Conservation (phyloP, 805 yeast species). For the Saitoella complicata region DNA sequence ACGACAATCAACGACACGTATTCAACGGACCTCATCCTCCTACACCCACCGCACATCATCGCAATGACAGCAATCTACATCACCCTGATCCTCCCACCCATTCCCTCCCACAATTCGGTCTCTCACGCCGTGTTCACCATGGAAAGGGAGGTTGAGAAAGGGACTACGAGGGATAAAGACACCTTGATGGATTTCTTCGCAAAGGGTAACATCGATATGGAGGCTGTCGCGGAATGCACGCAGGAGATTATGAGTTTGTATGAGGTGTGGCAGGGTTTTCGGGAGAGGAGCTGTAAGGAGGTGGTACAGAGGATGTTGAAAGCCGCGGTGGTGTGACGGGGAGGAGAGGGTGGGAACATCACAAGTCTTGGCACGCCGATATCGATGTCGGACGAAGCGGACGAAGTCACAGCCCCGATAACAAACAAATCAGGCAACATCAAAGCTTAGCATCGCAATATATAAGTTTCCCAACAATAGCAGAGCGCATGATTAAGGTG, state of each 20-base stretch:
- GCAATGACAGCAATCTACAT: constrained; percentile 61
- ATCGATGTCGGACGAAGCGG: no score
- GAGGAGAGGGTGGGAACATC: no score
- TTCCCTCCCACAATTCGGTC: constrained; percentile 2
- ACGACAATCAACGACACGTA: constrained; percentile 77
- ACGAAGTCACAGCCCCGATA: no score
- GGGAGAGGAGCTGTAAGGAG: constrained; percentile 30
- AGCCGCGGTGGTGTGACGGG: no score
- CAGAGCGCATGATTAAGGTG: no score
- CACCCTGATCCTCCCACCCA: constrained; percentile 2
- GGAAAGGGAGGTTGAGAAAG: constrained; percentile 2
- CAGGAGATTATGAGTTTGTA: constrained; percentile 73
- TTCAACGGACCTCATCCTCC: constrained; percentile 67
- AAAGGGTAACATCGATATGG: not conserved
- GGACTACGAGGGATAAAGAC: constrained; percentile 3
- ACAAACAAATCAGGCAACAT: no score
- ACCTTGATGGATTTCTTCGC: not conserved
- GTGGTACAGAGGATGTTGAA: no score
- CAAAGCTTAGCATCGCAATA: no score
- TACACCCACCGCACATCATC: constrained; percentile 78
- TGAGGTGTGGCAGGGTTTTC: constrained; percentile 75
- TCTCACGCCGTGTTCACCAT: not conserved
- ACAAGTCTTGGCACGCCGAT: no score
- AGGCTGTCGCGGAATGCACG: constrained; percentile 31
- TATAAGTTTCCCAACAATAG: no score